Base-by-base conservation (phyloP, 148 eudicot genomes). In the Amaranthus palmeri region DNA sequence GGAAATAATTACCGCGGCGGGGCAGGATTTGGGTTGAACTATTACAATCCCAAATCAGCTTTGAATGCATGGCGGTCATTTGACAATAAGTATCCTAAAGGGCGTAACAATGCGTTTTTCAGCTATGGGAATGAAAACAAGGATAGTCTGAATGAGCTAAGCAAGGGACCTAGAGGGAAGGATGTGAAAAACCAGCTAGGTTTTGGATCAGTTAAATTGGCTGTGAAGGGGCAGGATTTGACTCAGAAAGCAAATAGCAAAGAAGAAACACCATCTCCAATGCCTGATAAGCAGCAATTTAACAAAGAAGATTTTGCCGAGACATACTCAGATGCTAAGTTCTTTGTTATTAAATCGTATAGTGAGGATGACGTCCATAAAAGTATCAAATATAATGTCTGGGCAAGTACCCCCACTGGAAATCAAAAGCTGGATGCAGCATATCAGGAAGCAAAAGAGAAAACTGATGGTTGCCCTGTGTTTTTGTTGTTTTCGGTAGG, bases 341-440 rank as follows among this genome's bases (percentile, higher is more conserved):
- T 48, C 51, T 48, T 48, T 48, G 6, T 48, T 9, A 48, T 48
- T 9, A 48, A 48, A 48, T 48, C 51, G 51, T 48, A 48, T 48
- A 48, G 51, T 48, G 51, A 48, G 51, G 51, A 48, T 48, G 7
- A 48, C 9, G 51, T 48, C 9, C 51, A 48, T 5, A 48, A 48
- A 48, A 48, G 51, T 48, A 48, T 48, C 6, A 48, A 48, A 9
- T 48, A 9, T 48, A 48, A 48, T 48, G 51, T 48, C 9, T 5
- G 51, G 51, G 51, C 87, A 5, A 81, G 84, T 76, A 84, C 87
- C 42, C 84, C 84, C 50, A 84, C 76, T 64, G 84, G 87, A 15
- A 83, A 83, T 73, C 81, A 83, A 81, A 83, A 83, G 67, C 76
- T 83, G 57, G 86, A 83, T 78, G 80, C 83, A 61, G 82, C 81